Conservation (phyloP, 495 filamentous ascomycete species). For the Friedmanniomyces simplex region DNA sequence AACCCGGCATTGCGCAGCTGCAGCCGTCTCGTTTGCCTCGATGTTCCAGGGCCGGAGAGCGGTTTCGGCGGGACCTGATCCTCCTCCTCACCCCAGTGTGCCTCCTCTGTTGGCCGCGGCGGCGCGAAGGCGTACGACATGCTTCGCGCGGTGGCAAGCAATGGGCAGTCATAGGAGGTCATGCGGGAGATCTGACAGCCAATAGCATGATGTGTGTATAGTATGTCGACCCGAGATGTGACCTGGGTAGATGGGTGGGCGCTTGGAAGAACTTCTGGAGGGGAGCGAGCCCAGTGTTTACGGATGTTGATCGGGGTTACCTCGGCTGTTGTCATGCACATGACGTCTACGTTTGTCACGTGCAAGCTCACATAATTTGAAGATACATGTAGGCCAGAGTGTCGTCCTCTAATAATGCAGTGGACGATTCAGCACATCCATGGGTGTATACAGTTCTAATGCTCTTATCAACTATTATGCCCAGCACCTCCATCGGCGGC, state of each 20-base stretch:
- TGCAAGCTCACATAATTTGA: no score
- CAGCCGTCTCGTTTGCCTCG: slow-evolving; percentile 15
- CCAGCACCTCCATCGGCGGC: no score
- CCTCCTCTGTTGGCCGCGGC: background rate
- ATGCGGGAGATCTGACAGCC: background rate
- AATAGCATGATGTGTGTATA: background rate
- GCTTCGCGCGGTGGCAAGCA: background rate
- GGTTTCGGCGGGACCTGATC: background rate
- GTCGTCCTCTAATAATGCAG: no score
- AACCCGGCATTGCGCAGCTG: slow-evolving; percentile 23
- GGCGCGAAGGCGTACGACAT: background rate
- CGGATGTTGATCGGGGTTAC: background rate
- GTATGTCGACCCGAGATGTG: background rate
- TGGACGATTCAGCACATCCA: no score
- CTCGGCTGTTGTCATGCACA: background rate
- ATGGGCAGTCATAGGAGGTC: background rate
- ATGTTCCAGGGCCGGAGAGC: slow-evolving; percentile 10
- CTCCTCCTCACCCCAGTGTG: background rate
- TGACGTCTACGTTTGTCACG: no score
- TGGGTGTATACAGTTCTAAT: no score
- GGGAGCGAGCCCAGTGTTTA: background rate
- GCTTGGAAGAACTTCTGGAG: background rate
- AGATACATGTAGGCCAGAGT: no score
- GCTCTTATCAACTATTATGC: no score
- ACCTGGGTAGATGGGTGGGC: background rate